Evolutionary conservation across 129 eudicot genomes (phyloP), one percentile per base, ranked within the genome.

Genomic region (Rutidosis leptorrhynchoides): DNA sequence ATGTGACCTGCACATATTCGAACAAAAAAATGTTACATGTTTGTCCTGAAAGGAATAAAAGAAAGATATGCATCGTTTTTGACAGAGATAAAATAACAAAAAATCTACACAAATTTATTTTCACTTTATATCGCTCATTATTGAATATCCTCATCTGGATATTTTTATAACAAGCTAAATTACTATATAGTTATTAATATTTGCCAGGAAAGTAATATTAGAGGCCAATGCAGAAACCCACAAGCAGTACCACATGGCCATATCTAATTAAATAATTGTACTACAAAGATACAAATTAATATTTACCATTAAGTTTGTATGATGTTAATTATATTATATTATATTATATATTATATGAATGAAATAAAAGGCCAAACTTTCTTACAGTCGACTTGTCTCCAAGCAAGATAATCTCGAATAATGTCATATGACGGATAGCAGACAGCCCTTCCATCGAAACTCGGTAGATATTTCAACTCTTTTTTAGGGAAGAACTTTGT

Each of bases 311-410:
- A 30, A 30, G 35, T 30, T 30, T 4, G 20, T 5, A 48, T 48
- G 17, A 48, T 17, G 3, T 16, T 48, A 46, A 46, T 10, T 15
- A 16, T 4, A 25, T 5, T n/a, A n/a, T n/a, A n/a, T n/a, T n/a
- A n/a, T n/a, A n/a, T n/a, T n/a, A n/a, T n/a, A n/a, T n/a, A n/a
- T n/a, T 25, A 3, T 12, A 6, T 3, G 15, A 54, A 2, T 29
- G 3, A 16, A 14, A 17, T 42, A 24, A 56, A 42, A 59, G 8
- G 11, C 0, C 45, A 17, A 62, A 54, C 17, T 64, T 43, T 14
- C 99, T 84, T 67, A 89, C 99, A 94, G 62, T 94, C 99, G 49
- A 94, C 99, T 94, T 94, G 99, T 80, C 99, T 94, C 99, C 99
- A 94, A 40, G 99, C 78, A 30, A 94, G 61, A 74, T 94, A 94